These are phyloP conservation scores for Dentipellis sp. DNA, from an alignment of 768 basidiomycete genomes.

Conservation along the genomic window DNA sequence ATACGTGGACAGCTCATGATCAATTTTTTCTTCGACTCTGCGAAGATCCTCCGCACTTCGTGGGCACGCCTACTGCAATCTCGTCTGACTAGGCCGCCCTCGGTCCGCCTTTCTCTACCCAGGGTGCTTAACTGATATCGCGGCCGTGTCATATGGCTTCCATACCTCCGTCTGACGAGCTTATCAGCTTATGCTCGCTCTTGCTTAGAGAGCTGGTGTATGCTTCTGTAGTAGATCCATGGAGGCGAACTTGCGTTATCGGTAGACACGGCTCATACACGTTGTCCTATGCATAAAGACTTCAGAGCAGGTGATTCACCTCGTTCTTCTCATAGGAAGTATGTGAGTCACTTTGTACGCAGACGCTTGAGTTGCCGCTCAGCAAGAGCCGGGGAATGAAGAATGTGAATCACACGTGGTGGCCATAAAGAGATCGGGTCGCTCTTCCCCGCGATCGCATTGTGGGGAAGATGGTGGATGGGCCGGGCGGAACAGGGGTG, in stretches of 20 bases:
- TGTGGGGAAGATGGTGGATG: background rate
- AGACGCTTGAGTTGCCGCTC: background rate
- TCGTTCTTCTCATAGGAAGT: background rate
- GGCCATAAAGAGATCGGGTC: background rate
- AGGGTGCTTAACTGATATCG: background rate
- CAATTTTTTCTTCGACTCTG: no score
- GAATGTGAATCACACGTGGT: background rate
- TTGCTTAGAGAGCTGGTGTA: no score
- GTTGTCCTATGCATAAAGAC: background rate
- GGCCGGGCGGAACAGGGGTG: background rate
- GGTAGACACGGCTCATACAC: background rate
- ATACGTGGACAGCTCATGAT: no score
- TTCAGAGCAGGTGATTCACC: background rate
- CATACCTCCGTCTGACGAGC: background rate
- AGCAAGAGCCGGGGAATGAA: background rate
- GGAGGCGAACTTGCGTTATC: background rate
- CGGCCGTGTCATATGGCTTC: background rate
- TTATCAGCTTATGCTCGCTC: no score
- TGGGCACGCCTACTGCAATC: no score
- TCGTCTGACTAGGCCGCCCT: background rate
- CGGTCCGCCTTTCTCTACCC: background rate
- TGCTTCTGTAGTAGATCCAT: background rate
- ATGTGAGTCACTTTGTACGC: background rate
- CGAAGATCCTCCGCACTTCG: no score
- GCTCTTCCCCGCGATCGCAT: background rate